Base-by-base conservation (phyloP, 176 grass and related monocot genomes). In the Panicum miliaceum region DNA sequence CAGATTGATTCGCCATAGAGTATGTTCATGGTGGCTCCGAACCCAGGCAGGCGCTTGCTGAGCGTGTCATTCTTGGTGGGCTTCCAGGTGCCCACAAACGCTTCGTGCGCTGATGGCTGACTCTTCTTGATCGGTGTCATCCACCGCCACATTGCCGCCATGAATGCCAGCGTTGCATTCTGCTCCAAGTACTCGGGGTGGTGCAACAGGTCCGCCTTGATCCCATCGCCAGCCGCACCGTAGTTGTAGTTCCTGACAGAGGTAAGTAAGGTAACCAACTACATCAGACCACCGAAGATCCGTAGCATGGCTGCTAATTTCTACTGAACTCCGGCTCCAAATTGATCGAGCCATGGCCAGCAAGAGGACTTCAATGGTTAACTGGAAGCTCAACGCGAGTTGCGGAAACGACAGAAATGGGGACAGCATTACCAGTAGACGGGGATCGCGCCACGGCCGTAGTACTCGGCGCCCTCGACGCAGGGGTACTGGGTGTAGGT, bases 131-230 rank as follows among this genome's bases (percentile, higher is more conserved):
- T 88, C 12, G 93, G 96, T 11, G 84, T 98, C 93, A 98, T 98
- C 93, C 96, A 98, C 85, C 91, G 90, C 96, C 96, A 98, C 62
- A 98, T 88, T 5, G 96, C 93, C 13, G 93, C 89, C 72, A 84
- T 64, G 87, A 95, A 98, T n/a, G 96, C 93, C 7, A 98, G 29
- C 34, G 93, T 98, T 35, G 96, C 89, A 27, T 98, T 98, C 80
- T 93, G 91, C 72, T 98, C 96, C 5, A 98, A 77, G 91, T 95
- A 95, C 80, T 98, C 96, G 7, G 96, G 93, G 80, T 98, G 96
- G 83, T 83, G 60, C 19, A 98, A 82, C 61, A 98, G 89, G 84
- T 95, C 89, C 53, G 50, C 37, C 25, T 93, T 81, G 50, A 98
- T 79, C 6, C 81, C 91, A 0, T 92, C 85, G 5, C 93, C 93